Evolutionary conservation across 306 rosid species (phyloP).

Genomic region (Dalbergia cultrata): DNA sequence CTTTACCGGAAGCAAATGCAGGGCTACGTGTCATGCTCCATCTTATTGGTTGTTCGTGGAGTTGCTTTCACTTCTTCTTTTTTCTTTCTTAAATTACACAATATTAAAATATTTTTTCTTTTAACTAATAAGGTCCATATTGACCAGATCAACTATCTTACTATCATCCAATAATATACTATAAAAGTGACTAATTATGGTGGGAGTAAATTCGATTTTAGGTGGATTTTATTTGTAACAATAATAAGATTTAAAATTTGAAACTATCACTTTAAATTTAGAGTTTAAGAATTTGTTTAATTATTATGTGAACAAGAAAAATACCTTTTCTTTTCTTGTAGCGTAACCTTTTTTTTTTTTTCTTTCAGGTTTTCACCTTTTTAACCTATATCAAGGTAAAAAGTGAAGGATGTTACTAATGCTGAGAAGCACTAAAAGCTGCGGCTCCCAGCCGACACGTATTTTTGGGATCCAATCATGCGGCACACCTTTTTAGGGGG

Average conservation of each 20-base stretch:
- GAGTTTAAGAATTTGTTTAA: too few relatives aligned
- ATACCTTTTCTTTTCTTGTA: too few relatives aligned
- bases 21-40: constrained; percentile 26
- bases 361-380: neutral
- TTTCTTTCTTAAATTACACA: too few relatives aligned
- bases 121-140: constrained; percentile 2
- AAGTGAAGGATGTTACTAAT: constrained; percentile 38
- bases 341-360: neutral
- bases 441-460: constrained; percentile 44
- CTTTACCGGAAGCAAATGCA: constrained; percentile 40
- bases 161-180: too few relatives aligned
- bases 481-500: constrained; percentile 63
- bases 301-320: too few relatives aligned
- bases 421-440: constrained; percentile 40
- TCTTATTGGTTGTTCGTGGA: constrained; percentile 24
- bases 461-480: constrained; percentile 66
- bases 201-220: too few relatives aligned
- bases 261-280: too few relatives aligned
- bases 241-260: too few relatives aligned
- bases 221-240: too few relatives aligned
- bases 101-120: neutral
- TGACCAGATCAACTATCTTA: too few relatives aligned
- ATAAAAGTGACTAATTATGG: too few relatives aligned
- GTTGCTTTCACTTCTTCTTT: constrained; percentile 5
- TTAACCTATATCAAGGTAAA: constrained; percentile 37